Percentiles rank a stretch among this genome's conserved stretches.
phyloP scores from a whole-genome alignment of 2,329 filamentous ascomycete genomes.

The Orbilia blumenaviensis region DNA sequence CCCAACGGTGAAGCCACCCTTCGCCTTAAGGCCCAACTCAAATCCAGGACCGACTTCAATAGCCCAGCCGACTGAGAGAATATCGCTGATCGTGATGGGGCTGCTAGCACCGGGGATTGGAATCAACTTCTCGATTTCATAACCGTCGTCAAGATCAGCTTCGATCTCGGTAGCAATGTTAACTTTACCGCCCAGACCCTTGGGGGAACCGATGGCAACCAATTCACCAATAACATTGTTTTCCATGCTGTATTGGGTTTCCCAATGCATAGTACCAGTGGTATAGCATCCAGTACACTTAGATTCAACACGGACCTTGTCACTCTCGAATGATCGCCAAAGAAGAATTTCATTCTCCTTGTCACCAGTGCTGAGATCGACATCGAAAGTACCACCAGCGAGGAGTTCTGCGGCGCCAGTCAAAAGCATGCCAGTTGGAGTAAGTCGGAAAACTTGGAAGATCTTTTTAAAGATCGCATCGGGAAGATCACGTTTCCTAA shows the following conservation, averaged over 20 bases:
- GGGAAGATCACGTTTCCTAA: background rate
- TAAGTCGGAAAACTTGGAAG: background rate
- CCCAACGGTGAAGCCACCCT: conserved; percentile 7
- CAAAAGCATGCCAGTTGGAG: background rate
- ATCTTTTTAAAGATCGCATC: background rate
- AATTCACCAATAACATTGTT: background rate
- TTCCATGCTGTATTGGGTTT: conserved; percentile 4
- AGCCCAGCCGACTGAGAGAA: conserved; percentile 14
- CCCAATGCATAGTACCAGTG: background rate
- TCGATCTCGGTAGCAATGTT: conserved; percentile 10
- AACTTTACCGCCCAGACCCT: conserved; percentile 13
- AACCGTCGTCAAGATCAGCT: background rate
- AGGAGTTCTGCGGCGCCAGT: background rate
- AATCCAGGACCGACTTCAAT: conserved; percentile 14
- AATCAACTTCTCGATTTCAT: conserved; percentile 12
- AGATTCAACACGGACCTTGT: background rate
- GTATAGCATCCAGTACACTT: conserved; percentile 20
- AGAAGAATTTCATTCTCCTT: conserved; percentile 8
- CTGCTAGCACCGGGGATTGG: conserved; percentile 8
- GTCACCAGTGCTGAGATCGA: background rate
- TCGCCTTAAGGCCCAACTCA: conserved; percentile 3
- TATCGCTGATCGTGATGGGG: conserved; percentile 1
- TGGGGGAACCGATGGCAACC: background rate
- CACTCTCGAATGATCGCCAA: conserved; percentile 15
- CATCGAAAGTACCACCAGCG: background rate